A percentile compares a stretch with the other conserved stretches of the same genome.
Evolutionary conservation across 345 rosid species (phyloP).

Genomic region (Salix brachista): DNA sequence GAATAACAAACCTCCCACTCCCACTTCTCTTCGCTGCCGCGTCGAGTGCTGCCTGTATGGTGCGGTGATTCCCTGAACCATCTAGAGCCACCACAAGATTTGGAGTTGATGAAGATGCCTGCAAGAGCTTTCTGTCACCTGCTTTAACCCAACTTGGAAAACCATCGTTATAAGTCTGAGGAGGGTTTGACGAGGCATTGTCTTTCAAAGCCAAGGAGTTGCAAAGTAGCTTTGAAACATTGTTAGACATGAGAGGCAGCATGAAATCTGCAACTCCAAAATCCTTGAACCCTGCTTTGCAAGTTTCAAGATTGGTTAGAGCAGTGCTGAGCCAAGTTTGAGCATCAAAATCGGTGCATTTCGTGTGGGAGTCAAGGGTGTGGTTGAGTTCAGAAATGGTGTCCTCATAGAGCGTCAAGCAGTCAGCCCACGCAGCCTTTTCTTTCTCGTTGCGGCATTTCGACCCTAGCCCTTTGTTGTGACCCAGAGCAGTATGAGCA

Average conservation of each 20-base stretch:
- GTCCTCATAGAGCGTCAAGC: conserved; percentile 53
- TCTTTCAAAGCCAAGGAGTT: conserved; percentile 59
- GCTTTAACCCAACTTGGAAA: conserved; percentile 66
- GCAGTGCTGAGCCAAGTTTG: conserved; percentile 89
- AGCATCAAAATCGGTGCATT: conserved; percentile 54
- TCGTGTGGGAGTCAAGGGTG: conserved; percentile 42
- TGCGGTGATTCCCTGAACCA: conserved; percentile 55
- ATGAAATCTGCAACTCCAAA: conserved; percentile 47
- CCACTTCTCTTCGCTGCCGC: conserved; percentile 54
- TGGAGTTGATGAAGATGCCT: conserved; percentile 32
- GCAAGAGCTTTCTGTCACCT: conserved; percentile 61
- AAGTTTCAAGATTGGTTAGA: conserved; percentile 72
- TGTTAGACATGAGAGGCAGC: conserved; percentile 57
- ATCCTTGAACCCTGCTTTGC: conserved; percentile 58
- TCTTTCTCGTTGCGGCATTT: conserved; percentile 53
- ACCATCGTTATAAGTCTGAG: conserved; percentile 39
- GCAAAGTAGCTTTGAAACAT: conserved; percentile 59
- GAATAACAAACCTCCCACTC: conserved; percentile 61
- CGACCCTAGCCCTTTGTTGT: conserved; percentile 44
- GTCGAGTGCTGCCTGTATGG: conserved; percentile 59
- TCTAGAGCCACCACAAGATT: conserved; percentile 73
- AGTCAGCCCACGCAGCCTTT: conserved; percentile 82
- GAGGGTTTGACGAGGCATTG: conserved; percentile 15
- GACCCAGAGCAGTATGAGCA: conserved; percentile 47
- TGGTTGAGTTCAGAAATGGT: conserved; percentile 54